These are phyloP conservation scores for Calonectria pteridis DNA, from an alignment of 2,329 filamentous ascomycete genomes.

Conservation along the genomic window DNA sequence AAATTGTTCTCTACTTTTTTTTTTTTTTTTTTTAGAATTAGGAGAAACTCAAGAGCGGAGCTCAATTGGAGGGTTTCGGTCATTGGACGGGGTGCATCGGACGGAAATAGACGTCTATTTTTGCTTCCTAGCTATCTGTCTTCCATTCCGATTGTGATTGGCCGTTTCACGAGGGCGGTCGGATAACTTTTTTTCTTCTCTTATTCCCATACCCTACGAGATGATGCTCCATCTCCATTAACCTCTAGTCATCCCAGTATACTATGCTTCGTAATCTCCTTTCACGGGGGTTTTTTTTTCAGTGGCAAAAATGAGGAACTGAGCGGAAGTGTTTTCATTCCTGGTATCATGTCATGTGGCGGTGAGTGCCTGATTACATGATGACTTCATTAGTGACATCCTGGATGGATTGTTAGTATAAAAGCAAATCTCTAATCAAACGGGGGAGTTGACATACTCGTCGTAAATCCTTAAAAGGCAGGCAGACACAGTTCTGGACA, in stretches of 20 bases:
- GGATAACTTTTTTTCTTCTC: background rate
- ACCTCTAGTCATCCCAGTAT: conserved; percentile 24
- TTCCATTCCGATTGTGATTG: conserved; percentile 1
- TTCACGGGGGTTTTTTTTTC: conserved; percentile 24
- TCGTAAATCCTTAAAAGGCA: conserved; percentile 99
- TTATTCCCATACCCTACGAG: background rate
- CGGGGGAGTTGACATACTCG: conserved; percentile 70
- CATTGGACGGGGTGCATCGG: conserved; percentile 12
- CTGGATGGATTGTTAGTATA: conserved; percentile 58
- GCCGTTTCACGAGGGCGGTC: background rate
- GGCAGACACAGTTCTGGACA: conserved; percentile 97
- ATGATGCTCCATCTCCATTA: conserved; percentile 21
- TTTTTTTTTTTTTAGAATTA: conserved; percentile 18
- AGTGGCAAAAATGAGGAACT: background rate
- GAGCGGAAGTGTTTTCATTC: background rate
- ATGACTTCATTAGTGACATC: conserved; percentile 91
- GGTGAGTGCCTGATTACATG: conserved; percentile 71
- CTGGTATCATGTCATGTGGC: conserved; percentile 4
- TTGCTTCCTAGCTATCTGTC: conserved; percentile 18
- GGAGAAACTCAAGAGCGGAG: background rate
- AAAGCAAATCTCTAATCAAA: background rate
- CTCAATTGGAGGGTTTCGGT: background rate
- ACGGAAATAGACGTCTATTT: conserved; percentile 34
- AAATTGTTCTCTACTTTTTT: conserved; percentile 13
- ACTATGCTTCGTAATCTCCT: conserved; percentile 8